These are phyloP conservation scores for Lyophyllum decastes DNA, from an alignment of 768 basidiomycete genomes.

Conservation along the genomic window DNA sequence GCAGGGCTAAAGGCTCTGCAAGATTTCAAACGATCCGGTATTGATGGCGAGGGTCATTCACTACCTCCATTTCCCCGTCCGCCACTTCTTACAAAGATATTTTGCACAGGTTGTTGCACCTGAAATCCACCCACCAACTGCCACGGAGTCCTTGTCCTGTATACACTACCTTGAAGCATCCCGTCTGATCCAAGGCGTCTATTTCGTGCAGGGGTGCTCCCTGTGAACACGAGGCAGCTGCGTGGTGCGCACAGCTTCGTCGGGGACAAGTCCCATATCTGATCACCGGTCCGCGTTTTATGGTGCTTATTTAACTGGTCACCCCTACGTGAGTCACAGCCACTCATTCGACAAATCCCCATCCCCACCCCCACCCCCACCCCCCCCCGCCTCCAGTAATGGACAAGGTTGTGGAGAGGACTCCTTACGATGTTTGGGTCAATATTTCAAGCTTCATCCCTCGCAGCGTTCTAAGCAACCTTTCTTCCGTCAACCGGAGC, in stretches of 20 bases:
- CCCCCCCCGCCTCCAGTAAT: not conserved
- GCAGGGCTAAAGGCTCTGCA: too few relatives aligned
- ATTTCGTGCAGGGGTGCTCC: not conserved
- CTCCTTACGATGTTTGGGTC: slow-evolving; percentile 25
- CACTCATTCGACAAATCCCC: not conserved
- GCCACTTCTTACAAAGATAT: too few relatives aligned
- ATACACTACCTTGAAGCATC: too few relatives aligned
- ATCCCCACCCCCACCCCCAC: not conserved
- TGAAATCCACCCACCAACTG: not conserved
- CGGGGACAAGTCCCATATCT: not conserved
- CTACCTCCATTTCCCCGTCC: too few relatives aligned
- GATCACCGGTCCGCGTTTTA: not conserved
- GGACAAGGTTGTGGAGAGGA: slow-evolving; percentile 8
- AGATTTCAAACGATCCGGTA: not conserved
- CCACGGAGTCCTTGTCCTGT: not conserved
- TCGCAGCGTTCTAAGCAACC: slow-evolving; percentile 10
- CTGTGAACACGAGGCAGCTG: slow-evolving; percentile 3
- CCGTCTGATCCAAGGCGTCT: too few relatives aligned
- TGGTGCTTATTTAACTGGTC: not conserved
- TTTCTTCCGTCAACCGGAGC: slow-evolving; percentile 23
- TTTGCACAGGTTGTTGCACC: too few relatives aligned
- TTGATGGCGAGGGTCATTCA: too few relatives aligned
- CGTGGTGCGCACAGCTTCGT: slow-evolving; percentile 2
- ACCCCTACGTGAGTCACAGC: not conserved
- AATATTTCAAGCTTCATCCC: slow-evolving; percentile 21